These are phyloP conservation scores for Hanseniaspora meyeri DNA, from an alignment of 805 yeast genomes.

Conservation along the genomic window DNA sequence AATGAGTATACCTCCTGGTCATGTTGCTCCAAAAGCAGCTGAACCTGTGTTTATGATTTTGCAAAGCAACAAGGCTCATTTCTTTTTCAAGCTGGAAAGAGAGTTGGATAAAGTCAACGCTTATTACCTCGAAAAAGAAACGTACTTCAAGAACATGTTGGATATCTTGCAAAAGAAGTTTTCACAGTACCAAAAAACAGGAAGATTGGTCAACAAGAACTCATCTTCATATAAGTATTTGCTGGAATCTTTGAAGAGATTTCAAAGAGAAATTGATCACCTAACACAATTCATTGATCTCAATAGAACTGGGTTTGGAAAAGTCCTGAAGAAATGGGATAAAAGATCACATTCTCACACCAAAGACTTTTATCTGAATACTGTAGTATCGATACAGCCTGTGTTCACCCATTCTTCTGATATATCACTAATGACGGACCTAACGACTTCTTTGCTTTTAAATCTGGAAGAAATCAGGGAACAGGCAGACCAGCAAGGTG, in stretches of 20 bases:
- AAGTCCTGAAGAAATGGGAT: constrained; percentile 96
- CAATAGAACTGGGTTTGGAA: constrained; percentile 90
- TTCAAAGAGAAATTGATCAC: constrained; percentile 75
- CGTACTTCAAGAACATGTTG: constrained; percentile 66
- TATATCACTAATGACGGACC: constrained; percentile 71
- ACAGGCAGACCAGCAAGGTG: constrained; percentile 4
- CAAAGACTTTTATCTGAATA: constrained; percentile 76
- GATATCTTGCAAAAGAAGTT: constrained; percentile 68
- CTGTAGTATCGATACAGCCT: constrained; percentile 94
- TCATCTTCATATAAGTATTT: constrained; percentile 71
- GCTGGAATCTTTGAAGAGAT: constrained; percentile 79
- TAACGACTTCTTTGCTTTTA: constrained; percentile 27
- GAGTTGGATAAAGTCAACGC: constrained; percentile 90
- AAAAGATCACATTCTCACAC: constrained; percentile 90
- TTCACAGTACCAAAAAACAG: constrained; percentile 34
- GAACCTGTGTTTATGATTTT: constrained; percentile 37
- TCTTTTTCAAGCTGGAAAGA: constrained; percentile 77
- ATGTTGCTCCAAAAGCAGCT: neutral
- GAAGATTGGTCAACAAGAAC: constrained; percentile 41
- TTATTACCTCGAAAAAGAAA: constrained; percentile 84
- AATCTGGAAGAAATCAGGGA: constrained; percentile 23
- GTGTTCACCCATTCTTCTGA: constrained; percentile 76
- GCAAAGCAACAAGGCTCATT: constrained; percentile 82
- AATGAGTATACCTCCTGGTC: constrained; percentile 6
- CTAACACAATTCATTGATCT: constrained; percentile 88